Evolutionary conservation across 2,329 filamentous ascomycete species (phyloP), one percentile per base, ranked within the genome.

Genomic region (Talaromyces sp.): DNA sequence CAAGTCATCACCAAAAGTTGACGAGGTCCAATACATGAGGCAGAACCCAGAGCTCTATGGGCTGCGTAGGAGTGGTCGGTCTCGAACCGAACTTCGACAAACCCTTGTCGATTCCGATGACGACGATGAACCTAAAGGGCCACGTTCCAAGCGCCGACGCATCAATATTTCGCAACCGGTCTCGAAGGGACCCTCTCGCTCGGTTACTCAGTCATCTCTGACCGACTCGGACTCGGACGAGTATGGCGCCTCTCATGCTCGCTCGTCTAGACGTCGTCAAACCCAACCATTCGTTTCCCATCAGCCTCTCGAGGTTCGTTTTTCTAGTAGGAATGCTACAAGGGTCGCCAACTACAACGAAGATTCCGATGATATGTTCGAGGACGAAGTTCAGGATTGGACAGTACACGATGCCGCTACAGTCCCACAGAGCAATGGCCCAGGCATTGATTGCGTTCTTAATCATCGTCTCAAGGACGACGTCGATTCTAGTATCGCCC

Each of bases 31-130:
- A 53, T 92, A 87, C 71, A 96, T 97, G 68, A 84, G 88, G 69
- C 89, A 91, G 70, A 96, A 99, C 70, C 94, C 94, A 51, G 92
- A 96, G 77, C 81, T 99, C 9, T 99, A 97, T 79, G 94, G 94
- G 54, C 82, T 99, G 66, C 87, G 94, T 68, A 86, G 94, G 79
- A 99, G 94, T 80, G 92, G 83, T 72, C 84, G 86, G 65, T 85
- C 85, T 66, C 83, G 86, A 67, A 82, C 82, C 63, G 80, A 80
- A 62, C 61, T 54, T 38, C 84, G 85, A 68, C 84, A 84, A 67
- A 78, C 88, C 66, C 84, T 86, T 66, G 84, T 38, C 14, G 61
- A 62, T 12, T 62, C 61, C 3, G 80, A 81, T 51, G 92, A 89
- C 7, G 89, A 88, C 59, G 91, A 90, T 35, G 90, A 92, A 74